Evolutionary conservation across 495 filamentous ascomycete species (phyloP).

Genomic region (Lasiosphaeria ovina): DNA sequence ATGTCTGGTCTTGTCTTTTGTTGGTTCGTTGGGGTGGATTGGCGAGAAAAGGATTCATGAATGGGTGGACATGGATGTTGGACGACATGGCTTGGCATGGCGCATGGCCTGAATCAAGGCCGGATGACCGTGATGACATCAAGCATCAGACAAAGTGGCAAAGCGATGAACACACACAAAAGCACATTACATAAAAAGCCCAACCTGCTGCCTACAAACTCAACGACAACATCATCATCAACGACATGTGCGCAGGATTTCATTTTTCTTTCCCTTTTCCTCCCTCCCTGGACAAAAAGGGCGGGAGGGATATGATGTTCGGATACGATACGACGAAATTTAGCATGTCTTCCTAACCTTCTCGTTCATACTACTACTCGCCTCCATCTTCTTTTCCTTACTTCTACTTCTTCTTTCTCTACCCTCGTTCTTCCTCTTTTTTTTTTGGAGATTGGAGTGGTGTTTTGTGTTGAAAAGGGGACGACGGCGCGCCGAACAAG

Average conservation of each 20-base stretch:
- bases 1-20: conserved; percentile 7
- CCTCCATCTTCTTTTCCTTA: neutral
- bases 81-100: conserved; percentile 2
- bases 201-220: neutral
- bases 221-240: neutral
- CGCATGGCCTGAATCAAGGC: neutral
- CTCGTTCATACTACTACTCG: neutral
- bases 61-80: conserved; percentile 11
- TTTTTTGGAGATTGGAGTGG: neutral
- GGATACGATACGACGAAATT: neutral
- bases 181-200: neutral
- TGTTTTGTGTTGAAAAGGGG: no score
- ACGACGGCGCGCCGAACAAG: no score
- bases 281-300: neutral
- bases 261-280: neutral
- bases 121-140: conserved; percentile 1
- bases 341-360: neutral
- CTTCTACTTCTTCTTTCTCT: neutral
- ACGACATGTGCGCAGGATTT: neutral
- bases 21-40: conserved; percentile 2
- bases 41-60: neutral
- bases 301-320: neutral
- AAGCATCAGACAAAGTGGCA: neutral
- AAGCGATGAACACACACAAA: neutral
- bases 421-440: neutral